These are phyloP conservation scores for Phanerodontia chrysosporium DNA, from an alignment of 768 basidiomycete genomes.

Conservation along the genomic window DNA sequence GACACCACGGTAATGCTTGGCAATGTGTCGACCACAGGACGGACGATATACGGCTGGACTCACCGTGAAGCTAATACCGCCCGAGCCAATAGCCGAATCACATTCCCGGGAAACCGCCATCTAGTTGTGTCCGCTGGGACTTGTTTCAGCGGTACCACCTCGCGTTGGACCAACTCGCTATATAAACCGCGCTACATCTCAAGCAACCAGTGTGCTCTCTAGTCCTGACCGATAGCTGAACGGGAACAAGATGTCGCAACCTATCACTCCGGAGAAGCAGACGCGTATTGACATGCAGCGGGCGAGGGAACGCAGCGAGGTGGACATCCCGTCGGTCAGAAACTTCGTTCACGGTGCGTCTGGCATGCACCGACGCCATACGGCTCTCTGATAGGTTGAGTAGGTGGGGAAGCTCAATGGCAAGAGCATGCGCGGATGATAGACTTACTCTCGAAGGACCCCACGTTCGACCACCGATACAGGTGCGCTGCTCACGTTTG, in stretches of 20 bases:
- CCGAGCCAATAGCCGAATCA: too few relatives aligned
- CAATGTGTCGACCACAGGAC: too few relatives aligned
- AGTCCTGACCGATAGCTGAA: neutral
- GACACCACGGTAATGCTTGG: too few relatives aligned
- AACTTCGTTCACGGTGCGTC: conserved; percentile 49
- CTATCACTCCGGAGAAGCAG: neutral
- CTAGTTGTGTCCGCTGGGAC: too few relatives aligned
- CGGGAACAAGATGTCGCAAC: neutral
- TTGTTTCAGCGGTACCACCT: too few relatives aligned
- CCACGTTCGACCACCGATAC: conserved; percentile 53
- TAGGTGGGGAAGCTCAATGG: conserved; percentile 52
- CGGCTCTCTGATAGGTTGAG: conserved; percentile 10
- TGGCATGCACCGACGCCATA: neutral
- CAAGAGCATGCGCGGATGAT: conserved; percentile 42
- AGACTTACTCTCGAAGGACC: conserved; percentile 46
- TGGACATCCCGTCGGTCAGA: conserved; percentile 40
- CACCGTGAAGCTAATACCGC: too few relatives aligned
- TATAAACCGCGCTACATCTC: too few relatives aligned
- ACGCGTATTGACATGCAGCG: conserved; percentile 40
- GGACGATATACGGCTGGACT: too few relatives aligned
- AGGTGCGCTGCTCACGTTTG: conserved; percentile 33
- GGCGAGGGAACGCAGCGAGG: conserved; percentile 41
- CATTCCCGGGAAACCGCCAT: too few relatives aligned
- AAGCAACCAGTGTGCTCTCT: neutral
- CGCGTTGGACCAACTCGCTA: too few relatives aligned